Conservation (phyloP, 139 green algal genomes). For the Astrephomene gubernaculifera region DNA sequence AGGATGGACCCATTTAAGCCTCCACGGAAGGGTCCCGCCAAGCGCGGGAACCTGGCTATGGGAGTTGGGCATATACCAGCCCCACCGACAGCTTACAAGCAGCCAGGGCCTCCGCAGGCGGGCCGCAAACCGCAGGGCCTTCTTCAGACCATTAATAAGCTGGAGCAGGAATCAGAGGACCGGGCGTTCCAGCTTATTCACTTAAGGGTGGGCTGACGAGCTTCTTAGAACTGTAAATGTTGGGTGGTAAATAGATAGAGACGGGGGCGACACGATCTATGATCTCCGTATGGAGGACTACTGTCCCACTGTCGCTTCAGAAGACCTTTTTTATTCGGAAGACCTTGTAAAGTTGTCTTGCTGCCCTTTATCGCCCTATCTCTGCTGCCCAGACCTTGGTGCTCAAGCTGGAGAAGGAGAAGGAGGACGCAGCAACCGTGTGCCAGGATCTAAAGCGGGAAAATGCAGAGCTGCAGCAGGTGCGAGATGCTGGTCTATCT, state of each 20-base stretch:
- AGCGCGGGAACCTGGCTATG: slow-evolving; percentile 25
- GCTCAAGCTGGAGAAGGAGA: slow-evolving; percentile 60
- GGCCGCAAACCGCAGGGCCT: slow-evolving; percentile 43
- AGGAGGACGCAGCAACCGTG: slow-evolving; percentile 44
- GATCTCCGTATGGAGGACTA: no score
- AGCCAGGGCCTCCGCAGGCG: background rate
- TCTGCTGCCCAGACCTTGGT: slow-evolving; percentile 50
- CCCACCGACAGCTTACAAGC: background rate
- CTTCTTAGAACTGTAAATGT: slow-evolving; percentile 11
- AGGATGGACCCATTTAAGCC: slow-evolving; percentile 47
- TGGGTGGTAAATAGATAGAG: no score
- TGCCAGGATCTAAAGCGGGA: slow-evolving; percentile 44
- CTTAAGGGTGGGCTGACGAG: slow-evolving; percentile 38
- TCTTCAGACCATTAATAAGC: slow-evolving; percentile 55
- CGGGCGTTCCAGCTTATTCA: slow-evolving; percentile 58
- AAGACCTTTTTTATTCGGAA: no score
- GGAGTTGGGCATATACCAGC: slow-evolving; percentile 20
- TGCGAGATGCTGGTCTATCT: no score
- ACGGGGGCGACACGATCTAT: no score
- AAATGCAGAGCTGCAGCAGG: slow-evolving; percentile 49
- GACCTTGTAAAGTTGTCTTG: no score
- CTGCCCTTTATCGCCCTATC: no score
- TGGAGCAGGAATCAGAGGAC: slow-evolving; percentile 55
- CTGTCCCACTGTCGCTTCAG: no score
- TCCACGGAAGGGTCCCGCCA: slow-evolving; percentile 23